Conservation (phyloP, 441 rosid species). For the Adansonia gregorii region DNA sequence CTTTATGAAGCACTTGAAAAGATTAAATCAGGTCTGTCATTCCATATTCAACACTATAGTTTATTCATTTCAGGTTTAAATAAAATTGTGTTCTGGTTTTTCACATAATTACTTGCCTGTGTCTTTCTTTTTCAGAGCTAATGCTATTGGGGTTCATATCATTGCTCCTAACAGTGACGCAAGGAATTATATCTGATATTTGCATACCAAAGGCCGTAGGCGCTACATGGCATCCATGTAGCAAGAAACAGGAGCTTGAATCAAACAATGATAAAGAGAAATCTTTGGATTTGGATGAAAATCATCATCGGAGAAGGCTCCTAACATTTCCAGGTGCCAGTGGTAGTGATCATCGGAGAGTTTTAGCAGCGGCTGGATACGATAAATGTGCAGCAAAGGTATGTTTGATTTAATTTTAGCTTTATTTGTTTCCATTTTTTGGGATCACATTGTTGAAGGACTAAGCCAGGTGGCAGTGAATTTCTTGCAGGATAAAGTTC, state of each 20-base stretch:
- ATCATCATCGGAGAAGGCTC: slow-evolving; percentile 49
- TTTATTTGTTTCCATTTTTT: neutral
- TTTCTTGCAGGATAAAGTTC: slow-evolving; percentile 49
- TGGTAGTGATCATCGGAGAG: slow-evolving; percentile 47
- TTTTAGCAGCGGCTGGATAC: slow-evolving; percentile 43
- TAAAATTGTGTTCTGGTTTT: neutral
- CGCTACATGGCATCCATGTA: slow-evolving; percentile 58
- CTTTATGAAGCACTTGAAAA: slow-evolving; percentile 67
- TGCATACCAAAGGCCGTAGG: slow-evolving; percentile 45
- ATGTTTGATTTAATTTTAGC: neutral
- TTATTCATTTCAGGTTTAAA: neutral
- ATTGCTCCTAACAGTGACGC: slow-evolving; percentile 57
- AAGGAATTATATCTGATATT: slow-evolving; percentile 35
- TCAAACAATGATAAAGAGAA: neutral
- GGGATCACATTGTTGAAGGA: neutral
- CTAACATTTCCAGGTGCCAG: slow-evolving; percentile 36
- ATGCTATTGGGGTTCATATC: slow-evolving; percentile 75
- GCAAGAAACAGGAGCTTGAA: neutral
- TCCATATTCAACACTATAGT: neutral
- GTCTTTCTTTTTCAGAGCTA: slow-evolving; percentile 46
- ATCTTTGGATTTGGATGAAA: neutral
- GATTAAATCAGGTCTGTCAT: slow-evolving; percentile 56
- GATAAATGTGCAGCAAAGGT: slow-evolving; percentile 63
- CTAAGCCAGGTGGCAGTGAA: neutral
- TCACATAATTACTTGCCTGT: neutral